Evolutionary conservation across 306 rosid genomes (phyloP).

Genomic region (Spatholobus suberectus): DNA sequence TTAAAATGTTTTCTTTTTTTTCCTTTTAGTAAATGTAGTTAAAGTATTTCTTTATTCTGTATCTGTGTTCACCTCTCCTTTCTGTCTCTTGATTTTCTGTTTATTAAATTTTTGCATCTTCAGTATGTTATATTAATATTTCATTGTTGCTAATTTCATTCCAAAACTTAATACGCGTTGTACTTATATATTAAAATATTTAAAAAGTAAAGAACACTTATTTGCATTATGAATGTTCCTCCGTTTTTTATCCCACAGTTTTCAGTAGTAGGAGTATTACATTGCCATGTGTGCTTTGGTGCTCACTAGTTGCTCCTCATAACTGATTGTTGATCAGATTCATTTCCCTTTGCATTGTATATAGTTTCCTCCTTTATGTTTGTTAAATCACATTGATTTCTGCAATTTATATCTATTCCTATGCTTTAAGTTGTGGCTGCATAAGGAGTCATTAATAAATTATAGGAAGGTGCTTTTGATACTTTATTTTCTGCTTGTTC

Average conservation of each 20-base stretch:
- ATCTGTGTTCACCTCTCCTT: not conserved
- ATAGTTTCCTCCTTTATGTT: not conserved
- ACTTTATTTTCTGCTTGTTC: constrained; percentile 42
- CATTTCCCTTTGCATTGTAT: not conserved
- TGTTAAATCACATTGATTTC: not conserved
- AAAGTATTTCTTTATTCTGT: constrained; percentile 16
- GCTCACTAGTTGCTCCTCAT: no score
- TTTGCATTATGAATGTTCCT: not conserved
- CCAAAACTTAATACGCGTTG: not conserved
- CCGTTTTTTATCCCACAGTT: not conserved
- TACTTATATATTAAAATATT: not conserved
- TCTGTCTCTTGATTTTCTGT: constrained; percentile 1
- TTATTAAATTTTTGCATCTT: constrained; percentile 23
- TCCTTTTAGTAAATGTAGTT: not conserved
- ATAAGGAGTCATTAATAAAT: constrained; percentile 15
- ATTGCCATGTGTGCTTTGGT: constrained; percentile 22
- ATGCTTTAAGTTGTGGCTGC: constrained; percentile 28
- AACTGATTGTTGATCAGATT: not conserved
- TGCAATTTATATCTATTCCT: not conserved
- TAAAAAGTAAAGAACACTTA: constrained; percentile 4
- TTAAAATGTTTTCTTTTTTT: constrained; percentile 1
- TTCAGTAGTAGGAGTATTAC: not conserved
- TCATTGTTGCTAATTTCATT: constrained; percentile 18
- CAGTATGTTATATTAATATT: not conserved
- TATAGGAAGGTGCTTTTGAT: constrained; percentile 33